Base-by-base conservation (phyloP, 768 basidiomycete species). In the Mycena venus region DNA sequence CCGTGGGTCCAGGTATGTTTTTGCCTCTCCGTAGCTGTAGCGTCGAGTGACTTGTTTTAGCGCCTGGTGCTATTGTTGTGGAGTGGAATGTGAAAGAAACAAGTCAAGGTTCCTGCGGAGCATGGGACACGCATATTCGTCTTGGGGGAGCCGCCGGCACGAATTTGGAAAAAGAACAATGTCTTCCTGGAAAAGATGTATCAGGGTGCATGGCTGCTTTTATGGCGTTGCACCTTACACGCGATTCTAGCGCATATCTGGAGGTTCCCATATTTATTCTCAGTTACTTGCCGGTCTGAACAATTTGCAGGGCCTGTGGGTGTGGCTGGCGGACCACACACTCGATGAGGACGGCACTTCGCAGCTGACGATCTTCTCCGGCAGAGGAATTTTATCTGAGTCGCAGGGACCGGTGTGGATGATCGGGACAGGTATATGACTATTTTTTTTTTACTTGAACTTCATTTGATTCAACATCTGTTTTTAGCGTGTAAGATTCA, bases 311-410 rank as follows among this genome's bases (percentile, higher is more conserved):
- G 93, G 91, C 32, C 88, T 90, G 25, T 95, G 94, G 95, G 85
- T 94, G 10, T 96, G 95, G 95, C 84, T 88, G 19, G 93, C 94
- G 19, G 95, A 96, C 78, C 95, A 96, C 78, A 91, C 94, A 70
- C 86, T 95, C 27, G 95, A 96, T 69, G 85, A 86, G 27, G 80
- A 86, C 60, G 82, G 87, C 25, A 73, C 79, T 17, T 81, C 84
- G 14, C 90, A 92, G 77, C 82, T 91, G 53, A 87, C 88, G 5
- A 78, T 93, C 23, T 95, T 88, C 77, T 87, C 90, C 11, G 95
- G 93, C 0, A 89, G 95, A n/a, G 95, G 95, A 2, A 89, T 96
- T 53, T 82, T 94, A 12, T 93, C 92, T 0, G 90, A 95, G 80
- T 93, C 92, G 15, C 83, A 84, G 49, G 95, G 95, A 3, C 95